These are phyloP conservation scores for Auriscalpium microsporum DNA, from an alignment of 768 basidiomycete species.

Conservation along the genomic window DNA sequence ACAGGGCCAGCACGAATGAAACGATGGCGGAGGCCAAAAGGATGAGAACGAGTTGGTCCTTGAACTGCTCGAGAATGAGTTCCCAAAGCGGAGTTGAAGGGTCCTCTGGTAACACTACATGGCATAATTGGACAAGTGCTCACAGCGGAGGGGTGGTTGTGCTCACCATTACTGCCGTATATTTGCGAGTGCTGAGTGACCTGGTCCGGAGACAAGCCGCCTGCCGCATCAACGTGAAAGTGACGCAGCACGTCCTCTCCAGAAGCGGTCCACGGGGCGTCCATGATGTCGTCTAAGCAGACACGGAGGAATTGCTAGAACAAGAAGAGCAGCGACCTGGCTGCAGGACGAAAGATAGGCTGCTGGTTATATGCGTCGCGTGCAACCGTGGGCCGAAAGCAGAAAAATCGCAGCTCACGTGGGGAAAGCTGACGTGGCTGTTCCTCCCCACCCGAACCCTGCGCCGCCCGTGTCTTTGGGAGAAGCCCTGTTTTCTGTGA, in stretches of 20 bases:
- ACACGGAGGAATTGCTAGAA: not conserved
- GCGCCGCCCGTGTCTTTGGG: not conserved
- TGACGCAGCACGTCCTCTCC: slow-evolving; percentile 63
- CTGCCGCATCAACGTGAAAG: slow-evolving; percentile 54
- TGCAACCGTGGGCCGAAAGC: not conserved
- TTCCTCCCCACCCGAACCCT: not conserved
- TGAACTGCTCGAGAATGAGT: slow-evolving; percentile 96
- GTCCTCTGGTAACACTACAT: slow-evolving; percentile 82
- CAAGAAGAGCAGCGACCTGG: not conserved
- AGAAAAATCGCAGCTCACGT: not conserved
- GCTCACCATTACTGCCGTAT: slow-evolving; percentile 81
- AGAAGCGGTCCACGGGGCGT: slow-evolving; percentile 72
- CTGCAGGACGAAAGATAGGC: not conserved
- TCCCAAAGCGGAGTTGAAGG: slow-evolving; percentile 88
- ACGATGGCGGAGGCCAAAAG: slow-evolving; percentile 88
- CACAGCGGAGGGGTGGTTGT: not conserved
- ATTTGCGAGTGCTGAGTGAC: slow-evolving; percentile 65
- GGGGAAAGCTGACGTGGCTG: slow-evolving; percentile 5
- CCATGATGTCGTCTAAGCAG: slow-evolving; percentile 34
- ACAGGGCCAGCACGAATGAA: slow-evolving; percentile 84
- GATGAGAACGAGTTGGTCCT: slow-evolving; percentile 97
- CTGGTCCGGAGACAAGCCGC: slow-evolving; percentile 59
- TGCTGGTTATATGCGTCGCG: not conserved
- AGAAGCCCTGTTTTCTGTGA: not conserved
- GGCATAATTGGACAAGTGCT: slow-evolving; percentile 2